phyloP scores from a whole-genome alignment of 2,329 filamentous ascomycete genomes.

The Aureobasidium sp. region DNA sequence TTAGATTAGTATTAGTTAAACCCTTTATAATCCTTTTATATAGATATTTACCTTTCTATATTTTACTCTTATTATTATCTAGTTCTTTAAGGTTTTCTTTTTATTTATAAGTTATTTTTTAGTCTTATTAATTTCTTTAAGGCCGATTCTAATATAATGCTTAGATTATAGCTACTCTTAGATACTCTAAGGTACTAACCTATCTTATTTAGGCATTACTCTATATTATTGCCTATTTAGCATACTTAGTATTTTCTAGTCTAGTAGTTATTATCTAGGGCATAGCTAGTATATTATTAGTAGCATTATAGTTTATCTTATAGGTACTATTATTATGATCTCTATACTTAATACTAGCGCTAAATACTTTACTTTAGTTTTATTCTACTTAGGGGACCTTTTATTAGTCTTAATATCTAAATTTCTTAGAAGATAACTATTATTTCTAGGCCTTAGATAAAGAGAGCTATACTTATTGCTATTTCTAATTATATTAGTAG shows the following conservation, averaged over 20 bases:
- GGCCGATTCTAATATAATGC: neutral
- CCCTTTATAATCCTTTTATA: neutral
- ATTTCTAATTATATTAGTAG: neutral
- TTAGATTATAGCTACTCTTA: neutral
- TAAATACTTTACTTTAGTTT: neutral
- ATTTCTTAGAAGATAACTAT: neutral
- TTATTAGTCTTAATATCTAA: neutral
- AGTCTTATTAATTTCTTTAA: neutral
- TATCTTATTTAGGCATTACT: neutral
- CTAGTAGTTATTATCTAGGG: neutral
- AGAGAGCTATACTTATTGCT: neutral
- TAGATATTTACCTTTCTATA: neutral
- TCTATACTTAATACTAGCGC: neutral
- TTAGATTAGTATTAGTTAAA: neutral
- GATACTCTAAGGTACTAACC: neutral
- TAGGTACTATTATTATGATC: neutral
- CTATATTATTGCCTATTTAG: neutral
- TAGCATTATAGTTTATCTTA: neutral
- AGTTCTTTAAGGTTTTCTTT: neutral
- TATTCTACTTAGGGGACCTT: neutral
- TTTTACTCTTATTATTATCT: neutral
- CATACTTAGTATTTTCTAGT: neutral
- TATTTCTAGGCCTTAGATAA: neutral
- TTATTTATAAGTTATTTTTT: neutral
- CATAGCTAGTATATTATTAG: neutral